Base-by-base conservation (phyloP, 768 basidiomycete genomes). In the Xerocomus brunneocitrinus region DNA sequence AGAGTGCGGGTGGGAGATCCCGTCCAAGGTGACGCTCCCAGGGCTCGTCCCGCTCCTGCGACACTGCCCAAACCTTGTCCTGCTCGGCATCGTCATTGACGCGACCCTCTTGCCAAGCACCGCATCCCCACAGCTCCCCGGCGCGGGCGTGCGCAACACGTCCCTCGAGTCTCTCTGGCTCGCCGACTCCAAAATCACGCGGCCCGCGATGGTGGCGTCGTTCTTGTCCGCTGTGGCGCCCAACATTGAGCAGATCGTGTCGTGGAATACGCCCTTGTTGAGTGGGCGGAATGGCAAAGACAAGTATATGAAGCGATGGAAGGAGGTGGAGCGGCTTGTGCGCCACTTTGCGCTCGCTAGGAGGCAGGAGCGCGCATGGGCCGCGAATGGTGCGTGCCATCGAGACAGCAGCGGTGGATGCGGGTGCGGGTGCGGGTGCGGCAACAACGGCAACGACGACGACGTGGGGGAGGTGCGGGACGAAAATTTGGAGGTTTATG, bases 1-100 rank as follows among this genome's bases (percentile, higher is more conserved):
- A 1, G 66, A 67, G 42, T 67, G 66, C 2, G 67, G 67, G 0
- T 67, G 67, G 67, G 67, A 69, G 31, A 59, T 69, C 24, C 58
- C 63, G 0, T 59, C 66, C 48, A 63, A 52, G 47, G 65, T 67
- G 39, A 67, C 68, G 0, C 53, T 67, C 14, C 53, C 49, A 5
- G 67, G 67, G 1, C 24, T 67, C 10, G 28, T 63, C 3, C 58
- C 66, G 1, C 58, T 67, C 45, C 31, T 67, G 8, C 59, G 28
- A 0, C 22, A 54, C 40, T 67, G 67, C 38, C 68, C 67, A 0
- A 45, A 67, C 42, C 60, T 66, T 19, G 24, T 53, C 38, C 65
- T 64, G 22, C 31, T 67, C 35, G 68, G 68, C 0, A 13, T 69
- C 22, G 68, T 67, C 49, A 40, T 68, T 1, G 68, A 68, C 12